Evolutionary conservation across 495 filamentous ascomycete species (phyloP).

Genomic region (Penicillium desertorum): DNA sequence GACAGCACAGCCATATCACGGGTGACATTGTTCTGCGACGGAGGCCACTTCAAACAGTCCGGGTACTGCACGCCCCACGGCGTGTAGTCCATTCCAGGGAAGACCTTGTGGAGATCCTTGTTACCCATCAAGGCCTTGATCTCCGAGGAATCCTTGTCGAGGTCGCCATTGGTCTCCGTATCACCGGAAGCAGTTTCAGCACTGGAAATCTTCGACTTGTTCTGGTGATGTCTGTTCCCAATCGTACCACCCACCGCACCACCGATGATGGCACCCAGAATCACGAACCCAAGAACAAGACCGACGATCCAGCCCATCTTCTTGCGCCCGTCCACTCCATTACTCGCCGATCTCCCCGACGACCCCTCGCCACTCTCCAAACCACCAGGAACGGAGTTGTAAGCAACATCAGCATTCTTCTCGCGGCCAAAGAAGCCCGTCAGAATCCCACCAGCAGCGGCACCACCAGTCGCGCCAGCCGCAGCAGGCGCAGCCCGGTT

Average conservation of each 20-base stretch:
- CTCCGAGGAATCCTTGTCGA: slow-evolving; percentile 70
- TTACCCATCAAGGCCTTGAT: slow-evolving; percentile 84
- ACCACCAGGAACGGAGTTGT: slow-evolving; percentile 54
- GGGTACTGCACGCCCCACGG: slow-evolving; percentile 90
- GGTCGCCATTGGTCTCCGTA: slow-evolving; percentile 59
- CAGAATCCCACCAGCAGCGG: slow-evolving; percentile 54
- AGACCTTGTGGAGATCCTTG: slow-evolving; percentile 80
- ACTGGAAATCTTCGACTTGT: slow-evolving; percentile 11
- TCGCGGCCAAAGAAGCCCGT: slow-evolving; percentile 41
- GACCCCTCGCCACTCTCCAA: slow-evolving; percentile 24
- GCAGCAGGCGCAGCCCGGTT: slow-evolving; percentile 44
- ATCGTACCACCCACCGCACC: slow-evolving; percentile 74
- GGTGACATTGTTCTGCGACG: slow-evolving; percentile 91
- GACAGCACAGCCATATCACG: slow-evolving; percentile 88
- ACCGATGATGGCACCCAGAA: slow-evolving; percentile 72
- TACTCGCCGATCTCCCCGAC: slow-evolving; percentile 24
- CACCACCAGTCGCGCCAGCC: slow-evolving; percentile 51
- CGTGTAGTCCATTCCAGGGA: slow-evolving; percentile 96
- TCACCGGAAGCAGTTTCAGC: slow-evolving; percentile 44
- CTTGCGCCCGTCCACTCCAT: slow-evolving; percentile 61
- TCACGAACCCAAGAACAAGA: slow-evolving; percentile 56
- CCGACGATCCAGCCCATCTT: slow-evolving; percentile 70
- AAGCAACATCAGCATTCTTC: slow-evolving; percentile 41
- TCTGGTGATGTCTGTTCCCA: slow-evolving; percentile 43
- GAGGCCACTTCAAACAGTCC: slow-evolving; percentile 72